A percentile compares a stretch with the other conserved stretches of the same genome.
phyloP scores from a whole-genome alignment of 768 basidiomycete species.

The Mycena latifolia region DNA sequence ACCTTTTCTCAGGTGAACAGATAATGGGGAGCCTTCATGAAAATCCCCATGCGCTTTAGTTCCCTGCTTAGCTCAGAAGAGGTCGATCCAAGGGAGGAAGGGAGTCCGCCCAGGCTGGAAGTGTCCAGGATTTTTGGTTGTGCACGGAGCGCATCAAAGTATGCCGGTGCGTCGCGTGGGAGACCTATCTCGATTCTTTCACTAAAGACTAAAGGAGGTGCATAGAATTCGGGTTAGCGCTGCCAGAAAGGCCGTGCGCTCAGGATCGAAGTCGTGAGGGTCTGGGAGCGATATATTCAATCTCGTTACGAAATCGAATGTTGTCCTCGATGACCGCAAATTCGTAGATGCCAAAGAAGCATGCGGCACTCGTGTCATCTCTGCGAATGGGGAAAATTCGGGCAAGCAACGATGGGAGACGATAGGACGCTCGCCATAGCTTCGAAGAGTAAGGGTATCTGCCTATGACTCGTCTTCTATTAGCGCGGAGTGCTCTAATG shows the following conservation, averaged over 20 bases:
- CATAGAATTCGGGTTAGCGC: constrained; percentile 44
- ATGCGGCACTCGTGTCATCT: constrained; percentile 39
- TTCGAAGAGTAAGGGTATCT: not conserved
- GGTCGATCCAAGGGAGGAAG: not conserved
- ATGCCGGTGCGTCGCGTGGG: constrained; percentile 47
- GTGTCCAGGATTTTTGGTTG: not conserved
- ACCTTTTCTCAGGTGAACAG: no score
- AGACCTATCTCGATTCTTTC: constrained; percentile 46
- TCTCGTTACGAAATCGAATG: constrained; percentile 45
- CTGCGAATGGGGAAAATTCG: constrained; percentile 28
- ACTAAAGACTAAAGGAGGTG: constrained; percentile 44
- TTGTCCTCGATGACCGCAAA: constrained; percentile 43
- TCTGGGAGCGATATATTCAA: constrained; percentile 44
- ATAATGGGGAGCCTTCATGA: no score
- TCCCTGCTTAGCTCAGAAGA: not conserved
- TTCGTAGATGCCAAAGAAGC: constrained; percentile 49
- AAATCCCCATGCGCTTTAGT: not conserved
- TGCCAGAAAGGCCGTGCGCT: constrained; percentile 41
- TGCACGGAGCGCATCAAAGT: constrained; percentile 45
- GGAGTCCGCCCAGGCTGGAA: constrained; percentile 43
- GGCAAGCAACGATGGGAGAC: not conserved
- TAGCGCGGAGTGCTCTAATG: not conserved
- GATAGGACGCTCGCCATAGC: not conserved
- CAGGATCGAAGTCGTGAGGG: constrained; percentile 36
- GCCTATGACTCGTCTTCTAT: not conserved